Conservation (phyloP, 805 yeast species). For the Zygosaccharomyces siamensis region DNA sequence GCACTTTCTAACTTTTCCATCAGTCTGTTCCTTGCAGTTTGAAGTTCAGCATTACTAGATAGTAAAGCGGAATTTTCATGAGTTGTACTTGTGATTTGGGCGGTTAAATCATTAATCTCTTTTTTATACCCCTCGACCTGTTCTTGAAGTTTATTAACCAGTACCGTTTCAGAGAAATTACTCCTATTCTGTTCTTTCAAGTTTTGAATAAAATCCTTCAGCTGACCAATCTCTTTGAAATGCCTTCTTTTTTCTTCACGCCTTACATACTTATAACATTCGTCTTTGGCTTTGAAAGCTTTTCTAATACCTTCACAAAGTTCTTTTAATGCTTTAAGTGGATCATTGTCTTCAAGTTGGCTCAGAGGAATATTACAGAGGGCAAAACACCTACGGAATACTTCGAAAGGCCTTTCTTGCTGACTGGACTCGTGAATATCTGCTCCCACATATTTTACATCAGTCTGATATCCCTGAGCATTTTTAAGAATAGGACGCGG, state of each 20-base stretch:
- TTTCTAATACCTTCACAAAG: constrained; percentile 1
- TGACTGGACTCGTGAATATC: background rate
- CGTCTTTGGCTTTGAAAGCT: constrained; percentile 6
- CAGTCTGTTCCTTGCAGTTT: constrained; percentile 1
- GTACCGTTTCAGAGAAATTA: background rate
- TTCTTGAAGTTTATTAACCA: constrained; percentile 1
- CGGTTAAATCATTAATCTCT: background rate
- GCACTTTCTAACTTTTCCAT: background rate
- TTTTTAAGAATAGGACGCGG: background rate
- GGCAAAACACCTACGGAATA: constrained; percentile 5
- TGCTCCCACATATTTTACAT: background rate
- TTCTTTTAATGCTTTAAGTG: background rate
- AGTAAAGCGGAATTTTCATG: background rate
- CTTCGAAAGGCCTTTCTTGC: background rate
- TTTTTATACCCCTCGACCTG: background rate
- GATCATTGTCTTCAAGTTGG: constrained; percentile 1
- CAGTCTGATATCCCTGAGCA: background rate
- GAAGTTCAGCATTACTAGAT: background rate
- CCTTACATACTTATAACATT: constrained; percentile 3
- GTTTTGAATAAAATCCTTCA: background rate
- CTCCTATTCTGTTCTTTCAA: background rate
- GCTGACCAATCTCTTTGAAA: background rate
- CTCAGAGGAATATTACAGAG: constrained; percentile 8
- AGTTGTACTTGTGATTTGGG: background rate
- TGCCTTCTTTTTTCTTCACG: background rate